Percentiles rank a stretch among this genome's conserved stretches.
Evolutionary conservation across 2,329 filamentous ascomycete genomes (phyloP).

Genomic region (Beauveria sp.): DNA sequence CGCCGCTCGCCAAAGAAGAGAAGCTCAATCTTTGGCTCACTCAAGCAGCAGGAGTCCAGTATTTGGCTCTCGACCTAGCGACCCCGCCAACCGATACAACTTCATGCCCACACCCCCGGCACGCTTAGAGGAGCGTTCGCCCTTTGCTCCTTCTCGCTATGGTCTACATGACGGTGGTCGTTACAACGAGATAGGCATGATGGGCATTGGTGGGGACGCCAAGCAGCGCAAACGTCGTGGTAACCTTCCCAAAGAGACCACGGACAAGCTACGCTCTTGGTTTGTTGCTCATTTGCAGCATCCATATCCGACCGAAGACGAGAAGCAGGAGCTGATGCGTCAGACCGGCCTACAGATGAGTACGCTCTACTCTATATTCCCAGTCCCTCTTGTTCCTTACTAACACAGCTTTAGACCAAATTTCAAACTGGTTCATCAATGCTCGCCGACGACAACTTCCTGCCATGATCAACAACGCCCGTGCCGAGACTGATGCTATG

Average conservation of each 20-base stretch:
- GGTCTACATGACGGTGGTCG: constrained; percentile 32
- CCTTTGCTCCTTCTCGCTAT: constrained; percentile 36
- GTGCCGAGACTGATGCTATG: constrained; percentile 43
- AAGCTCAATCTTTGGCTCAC: background rate
- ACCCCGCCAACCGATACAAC: constrained; percentile 35
- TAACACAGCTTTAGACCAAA: constrained; percentile 44
- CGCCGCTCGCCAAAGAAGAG: background rate
- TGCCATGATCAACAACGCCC: constrained; percentile 49
- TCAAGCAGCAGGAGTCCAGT: constrained; percentile 3
- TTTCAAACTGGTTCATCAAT: constrained; percentile 79
- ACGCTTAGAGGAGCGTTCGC: constrained; percentile 34
- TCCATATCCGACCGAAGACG: constrained; percentile 81
- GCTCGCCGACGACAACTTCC: constrained; percentile 60
- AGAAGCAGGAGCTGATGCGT: constrained; percentile 74
- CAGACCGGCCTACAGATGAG: constrained; percentile 73
- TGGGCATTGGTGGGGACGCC: constrained; percentile 32
- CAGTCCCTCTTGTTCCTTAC: constrained; percentile 12
- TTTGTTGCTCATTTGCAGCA: constrained; percentile 70
- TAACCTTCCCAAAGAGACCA: constrained; percentile 86
- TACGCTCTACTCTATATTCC: constrained; percentile 34
- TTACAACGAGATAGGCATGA: constrained; percentile 30
- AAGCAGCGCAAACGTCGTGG: constrained; percentile 62
- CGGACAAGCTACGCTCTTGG: constrained; percentile 73
- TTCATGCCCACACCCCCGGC: constrained; percentile 38
- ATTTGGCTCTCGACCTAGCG: constrained; percentile 28